Evolutionary conservation across 371 early-diverging fungal genomes (phyloP).

Genomic region (Rhizopus delemar): DNA sequence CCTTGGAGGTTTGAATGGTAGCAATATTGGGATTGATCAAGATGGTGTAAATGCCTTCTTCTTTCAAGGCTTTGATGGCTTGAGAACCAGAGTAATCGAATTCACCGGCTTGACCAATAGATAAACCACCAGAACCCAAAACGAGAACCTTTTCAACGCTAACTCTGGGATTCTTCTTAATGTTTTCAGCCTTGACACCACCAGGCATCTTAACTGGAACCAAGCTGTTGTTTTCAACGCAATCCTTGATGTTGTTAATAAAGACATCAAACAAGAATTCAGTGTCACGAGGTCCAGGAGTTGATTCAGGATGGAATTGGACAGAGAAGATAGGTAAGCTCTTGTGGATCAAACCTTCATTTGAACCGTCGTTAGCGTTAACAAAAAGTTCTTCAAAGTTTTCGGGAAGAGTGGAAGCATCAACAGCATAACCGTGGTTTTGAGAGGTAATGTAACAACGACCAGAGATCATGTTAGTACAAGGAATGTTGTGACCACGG

Average conservation of each 20-base stretch:
- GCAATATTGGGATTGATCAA: constrained; percentile 97
- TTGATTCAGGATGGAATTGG: constrained; percentile 97
- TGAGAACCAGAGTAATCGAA: constrained; percentile 96
- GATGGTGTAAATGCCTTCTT: constrained; percentile 89
- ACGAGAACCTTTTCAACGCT: constrained; percentile 83
- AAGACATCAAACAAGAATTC: constrained; percentile 84
- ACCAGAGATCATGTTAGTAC: constrained; percentile 90
- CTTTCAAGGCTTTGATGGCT: constrained; percentile 96
- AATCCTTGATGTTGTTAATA: constrained; percentile 73
- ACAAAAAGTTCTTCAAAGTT: constrained; percentile 85
- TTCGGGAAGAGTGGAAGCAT: constrained; percentile 63
- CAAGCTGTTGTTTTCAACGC: constrained; percentile 69
- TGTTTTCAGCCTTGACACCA: constrained; percentile 54
- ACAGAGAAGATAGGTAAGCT: constrained; percentile 77
- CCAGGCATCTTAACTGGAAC: constrained; percentile 78
- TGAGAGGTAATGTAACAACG: constrained; percentile 94
- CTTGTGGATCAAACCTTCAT: constrained; percentile 88
- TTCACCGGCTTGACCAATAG: constrained; percentile 98
- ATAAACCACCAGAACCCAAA: constrained; percentile 93
- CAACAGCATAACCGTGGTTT: constrained; percentile 93
- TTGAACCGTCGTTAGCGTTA: constrained; percentile 94
- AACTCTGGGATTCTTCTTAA: constrained; percentile 53
- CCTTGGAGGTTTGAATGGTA: constrained; percentile 93
- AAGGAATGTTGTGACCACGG: constrained; percentile 98
- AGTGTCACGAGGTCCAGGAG: constrained; percentile 93